Evolutionary conservation across 176 grass and related monocot genomes (phyloP).

Genomic region (Saccharum officinarum): DNA sequence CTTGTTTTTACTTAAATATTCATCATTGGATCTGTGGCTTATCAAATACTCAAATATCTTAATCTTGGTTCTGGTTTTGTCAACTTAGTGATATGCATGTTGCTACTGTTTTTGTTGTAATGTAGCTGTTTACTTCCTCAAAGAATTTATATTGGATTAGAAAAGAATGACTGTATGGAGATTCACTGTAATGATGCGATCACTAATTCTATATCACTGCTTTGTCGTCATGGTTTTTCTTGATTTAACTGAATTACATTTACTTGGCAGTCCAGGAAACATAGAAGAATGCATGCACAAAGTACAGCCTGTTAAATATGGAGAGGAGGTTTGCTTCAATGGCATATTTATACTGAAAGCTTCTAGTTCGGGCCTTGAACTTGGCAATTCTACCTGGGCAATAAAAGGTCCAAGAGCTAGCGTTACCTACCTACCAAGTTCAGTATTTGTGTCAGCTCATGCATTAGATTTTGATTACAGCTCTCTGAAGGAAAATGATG

Average conservation of each 20-base stretch:
- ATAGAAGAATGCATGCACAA: slow-evolving; percentile 81
- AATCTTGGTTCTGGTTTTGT: not conserved
- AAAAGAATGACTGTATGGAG: not conserved
- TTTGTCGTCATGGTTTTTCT: slow-evolving; percentile 10
- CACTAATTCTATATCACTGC: not conserved
- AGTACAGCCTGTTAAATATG: slow-evolving; percentile 59
- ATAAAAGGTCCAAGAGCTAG: slow-evolving; percentile 72
- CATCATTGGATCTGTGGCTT: not conserved
- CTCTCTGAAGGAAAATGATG: slow-evolving; percentile 65
- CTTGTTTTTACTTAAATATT: not conserved
- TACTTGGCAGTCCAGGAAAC: slow-evolving; percentile 56
- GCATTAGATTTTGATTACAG: slow-evolving; percentile 70
- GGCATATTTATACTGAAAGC: slow-evolving; percentile 76
- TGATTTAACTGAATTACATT: slow-evolving; percentile 26
- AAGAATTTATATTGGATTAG: slow-evolving; percentile 9
- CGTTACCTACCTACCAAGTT: slow-evolving; percentile 69
- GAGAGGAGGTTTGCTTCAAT: slow-evolving; percentile 90
- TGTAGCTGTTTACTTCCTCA: not conserved
- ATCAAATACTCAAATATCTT: slow-evolving; percentile 10
- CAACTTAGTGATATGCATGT: not conserved
- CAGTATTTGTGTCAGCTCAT: slow-evolving; percentile 73
- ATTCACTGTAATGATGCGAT: slow-evolving; percentile 15
- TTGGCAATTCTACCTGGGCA: slow-evolving; percentile 85
- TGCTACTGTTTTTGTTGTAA: not conserved
- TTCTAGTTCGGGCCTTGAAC: slow-evolving; percentile 89